Conservation (phyloP, 345 rosid genomes). For the Angophora floribunda region DNA sequence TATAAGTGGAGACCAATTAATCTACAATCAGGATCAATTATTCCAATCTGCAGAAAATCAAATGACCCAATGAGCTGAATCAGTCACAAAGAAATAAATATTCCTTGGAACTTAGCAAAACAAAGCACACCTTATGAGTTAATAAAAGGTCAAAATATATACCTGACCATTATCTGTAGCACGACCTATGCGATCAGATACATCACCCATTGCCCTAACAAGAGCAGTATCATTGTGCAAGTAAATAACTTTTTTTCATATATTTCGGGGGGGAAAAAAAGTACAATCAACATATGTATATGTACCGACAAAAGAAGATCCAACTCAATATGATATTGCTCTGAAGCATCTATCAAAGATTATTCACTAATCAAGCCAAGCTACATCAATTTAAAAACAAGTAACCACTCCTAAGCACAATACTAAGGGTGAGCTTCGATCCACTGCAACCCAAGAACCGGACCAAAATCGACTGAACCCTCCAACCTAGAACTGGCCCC, state of each 20-base stretch:
- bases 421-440: not conserved
- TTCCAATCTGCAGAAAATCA: constrained; percentile 59
- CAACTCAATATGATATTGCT: not conserved
- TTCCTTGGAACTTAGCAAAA: not conserved
- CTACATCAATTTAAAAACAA: not conserved
- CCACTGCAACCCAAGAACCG: not conserved
- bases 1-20: constrained; percentile 91
- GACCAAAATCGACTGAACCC: not conserved
- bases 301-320: not conserved
- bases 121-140: not conserved
- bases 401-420: not conserved
- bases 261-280: not conserved
- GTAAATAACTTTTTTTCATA: not conserved
- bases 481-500: not conserved
- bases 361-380: not conserved
- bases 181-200: constrained; percentile 85
- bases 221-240: not conserved
- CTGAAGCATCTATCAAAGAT: not conserved
- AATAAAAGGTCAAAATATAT: not conserved
- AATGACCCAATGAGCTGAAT: not conserved
- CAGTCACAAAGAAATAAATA: not conserved
- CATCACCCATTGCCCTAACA: constrained; percentile 77
- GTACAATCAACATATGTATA: not conserved
- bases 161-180: constrained; percentile 97
- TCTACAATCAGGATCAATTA: constrained; percentile 95